Percentiles rank a stretch among this genome's conserved stretches.
Evolutionary conservation across 2,329 filamentous ascomycete genomes (phyloP).

Genomic region (Fusarium torreyae): DNA sequence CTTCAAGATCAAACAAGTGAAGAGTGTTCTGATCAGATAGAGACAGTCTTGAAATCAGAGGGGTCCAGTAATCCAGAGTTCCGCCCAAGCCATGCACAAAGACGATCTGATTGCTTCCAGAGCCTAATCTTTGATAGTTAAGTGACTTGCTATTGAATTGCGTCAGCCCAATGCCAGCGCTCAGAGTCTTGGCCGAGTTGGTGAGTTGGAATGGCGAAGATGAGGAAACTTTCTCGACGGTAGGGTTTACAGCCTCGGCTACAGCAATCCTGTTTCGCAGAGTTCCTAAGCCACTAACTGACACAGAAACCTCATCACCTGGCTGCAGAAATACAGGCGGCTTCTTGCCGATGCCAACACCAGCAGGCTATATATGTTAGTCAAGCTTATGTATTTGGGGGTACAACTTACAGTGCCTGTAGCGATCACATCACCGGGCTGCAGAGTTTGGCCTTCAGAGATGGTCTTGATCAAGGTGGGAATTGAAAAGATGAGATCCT

Average conservation of each 20-base stretch:
- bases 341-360: conserved; percentile 12
- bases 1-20: conserved; percentile 69
- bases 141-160: background rate
- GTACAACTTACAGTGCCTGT: conserved; percentile 55
- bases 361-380: background rate
- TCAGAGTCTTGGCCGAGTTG: conserved; percentile 6
- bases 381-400: background rate
- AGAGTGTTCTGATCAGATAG: conserved; percentile 40
- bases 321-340: conserved; percentile 6
- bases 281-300: conserved; percentile 4
- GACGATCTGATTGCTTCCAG: conserved; percentile 51
- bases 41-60: conserved; percentile 58
- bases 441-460: conserved; percentile 60
- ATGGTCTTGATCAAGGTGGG: conserved; percentile 59
- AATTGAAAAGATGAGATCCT: conserved; percentile 63
- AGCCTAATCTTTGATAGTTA: conserved; percentile 1
- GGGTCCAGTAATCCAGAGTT: conserved; percentile 60
- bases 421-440: conserved; percentile 63
- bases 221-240: background rate
- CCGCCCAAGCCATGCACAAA: conserved; percentile 71
- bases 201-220: background rate
- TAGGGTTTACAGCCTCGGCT: background rate
- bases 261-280: conserved; percentile 1
- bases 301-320: conserved; percentile 3
- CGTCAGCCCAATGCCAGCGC: background rate